Conservation (phyloP, 2,329 filamentous ascomycete species). For the Geosmithia flava region DNA sequence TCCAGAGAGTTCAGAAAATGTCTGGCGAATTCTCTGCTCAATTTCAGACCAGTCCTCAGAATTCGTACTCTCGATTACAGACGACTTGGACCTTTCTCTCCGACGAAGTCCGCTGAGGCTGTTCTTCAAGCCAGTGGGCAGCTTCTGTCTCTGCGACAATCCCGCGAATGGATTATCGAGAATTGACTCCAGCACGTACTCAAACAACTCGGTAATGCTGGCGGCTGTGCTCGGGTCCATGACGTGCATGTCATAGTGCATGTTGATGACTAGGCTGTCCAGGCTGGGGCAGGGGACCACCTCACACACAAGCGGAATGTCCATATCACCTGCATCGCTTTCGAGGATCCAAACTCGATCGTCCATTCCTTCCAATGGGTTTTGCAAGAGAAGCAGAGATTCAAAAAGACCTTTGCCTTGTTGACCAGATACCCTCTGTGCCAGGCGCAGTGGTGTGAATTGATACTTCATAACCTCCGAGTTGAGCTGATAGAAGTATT, state of each 20-base stretch:
- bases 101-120: conserved; percentile 10
- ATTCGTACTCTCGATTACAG: conserved; percentile 3
- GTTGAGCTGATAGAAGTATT: conserved; percentile 48
- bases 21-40: conserved; percentile 39
- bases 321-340: conserved; percentile 52
- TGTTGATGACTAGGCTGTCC: conserved; percentile 41
- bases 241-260: conserved; percentile 48
- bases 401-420: conserved; percentile 55
- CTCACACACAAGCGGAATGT: conserved; percentile 67
- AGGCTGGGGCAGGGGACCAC: conserved; percentile 41
- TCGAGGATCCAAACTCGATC: conserved; percentile 40
- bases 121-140: conserved; percentile 10
- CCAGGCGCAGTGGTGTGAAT: conserved; percentile 59
- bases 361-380: conserved; percentile 44
- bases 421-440: conserved; percentile 41
- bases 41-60: conserved; percentile 30
- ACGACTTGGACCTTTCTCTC: conserved; percentile 7
- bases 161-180: conserved; percentile 14
- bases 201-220: conserved; percentile 16
- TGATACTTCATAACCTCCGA: conserved; percentile 54
- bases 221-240: conserved; percentile 14
- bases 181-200: conserved; percentile 12
- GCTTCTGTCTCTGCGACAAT: conserved; percentile 4
- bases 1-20: conserved; percentile 47
- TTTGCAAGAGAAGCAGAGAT: conserved; percentile 68